Percentiles rank a stretch among this genome's conserved stretches.
Evolutionary conservation across 2,329 filamentous ascomycete species (phyloP).

Genomic region (Botrytis hyacinthi): DNA sequence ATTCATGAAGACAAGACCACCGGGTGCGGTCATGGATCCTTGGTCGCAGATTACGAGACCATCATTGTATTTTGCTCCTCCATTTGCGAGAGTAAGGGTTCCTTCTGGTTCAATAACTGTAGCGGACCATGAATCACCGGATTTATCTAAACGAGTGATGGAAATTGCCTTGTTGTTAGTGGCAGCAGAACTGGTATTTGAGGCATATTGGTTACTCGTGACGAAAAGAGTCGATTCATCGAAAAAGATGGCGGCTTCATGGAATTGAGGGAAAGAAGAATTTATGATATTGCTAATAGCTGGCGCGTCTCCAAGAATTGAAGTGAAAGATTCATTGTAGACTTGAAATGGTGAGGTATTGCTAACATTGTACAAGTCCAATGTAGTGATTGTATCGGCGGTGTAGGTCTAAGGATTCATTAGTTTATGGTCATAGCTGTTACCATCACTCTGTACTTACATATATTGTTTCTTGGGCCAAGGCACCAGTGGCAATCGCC

Average conservation of each 20-base stretch:
- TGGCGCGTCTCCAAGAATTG: slow-evolving; percentile 46
- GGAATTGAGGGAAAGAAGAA: slow-evolving; percentile 50
- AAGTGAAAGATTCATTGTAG: slow-evolving; percentile 51
- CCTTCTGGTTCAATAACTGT: slow-evolving; percentile 18
- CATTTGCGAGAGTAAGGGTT: slow-evolving; percentile 25
- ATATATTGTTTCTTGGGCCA: slow-evolving; percentile 15
- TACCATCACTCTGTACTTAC: background rate
- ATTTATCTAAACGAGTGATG: slow-evolving; percentile 37
- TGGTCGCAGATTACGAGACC: slow-evolving; percentile 28
- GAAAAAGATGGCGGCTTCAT: slow-evolving; percentile 55
- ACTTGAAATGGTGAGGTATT: slow-evolving; percentile 41
- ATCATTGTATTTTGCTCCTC: slow-evolving; percentile 26
- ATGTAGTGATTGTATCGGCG: background rate
- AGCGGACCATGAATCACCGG: slow-evolving; percentile 45
- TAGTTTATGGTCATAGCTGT: background rate
- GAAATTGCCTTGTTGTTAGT: slow-evolving; percentile 23
- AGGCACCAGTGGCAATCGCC: background rate
- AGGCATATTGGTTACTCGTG: slow-evolving; percentile 40
- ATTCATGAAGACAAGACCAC: slow-evolving; percentile 25
- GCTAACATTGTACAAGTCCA: slow-evolving; percentile 19
- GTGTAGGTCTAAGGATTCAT: slow-evolving; percentile 13
- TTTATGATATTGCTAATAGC: slow-evolving; percentile 38
- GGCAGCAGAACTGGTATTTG: slow-evolving; percentile 39
- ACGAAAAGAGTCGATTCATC: slow-evolving; percentile 48
- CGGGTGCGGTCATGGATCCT: slow-evolving; percentile 24